phyloP scores from a whole-genome alignment of 306 rosid species.

The Sindora glabra region DNA sequence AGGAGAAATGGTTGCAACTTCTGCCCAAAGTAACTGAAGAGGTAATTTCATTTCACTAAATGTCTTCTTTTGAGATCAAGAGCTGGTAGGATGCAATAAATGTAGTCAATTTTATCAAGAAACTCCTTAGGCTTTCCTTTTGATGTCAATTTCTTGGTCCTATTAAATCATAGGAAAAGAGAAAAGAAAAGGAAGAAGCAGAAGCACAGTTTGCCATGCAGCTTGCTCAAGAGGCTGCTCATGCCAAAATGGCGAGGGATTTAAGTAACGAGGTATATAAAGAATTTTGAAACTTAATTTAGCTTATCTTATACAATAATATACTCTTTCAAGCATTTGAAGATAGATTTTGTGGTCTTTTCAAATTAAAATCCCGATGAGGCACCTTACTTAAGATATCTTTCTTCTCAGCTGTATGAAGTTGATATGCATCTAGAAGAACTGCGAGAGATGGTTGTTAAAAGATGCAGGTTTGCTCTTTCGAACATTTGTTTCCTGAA shows the following conservation, averaged over 20 bases:
- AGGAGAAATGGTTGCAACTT: constrained; percentile 88
- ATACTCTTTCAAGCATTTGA: not conserved
- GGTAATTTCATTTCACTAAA: constrained; percentile 31
- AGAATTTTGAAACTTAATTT: constrained; percentile 11
- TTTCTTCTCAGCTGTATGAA: constrained; percentile 63
- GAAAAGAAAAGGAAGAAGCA: constrained; percentile 75
- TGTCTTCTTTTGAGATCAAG: not conserved
- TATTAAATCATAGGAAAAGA: constrained; percentile 54
- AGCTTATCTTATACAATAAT: too few species aligned
- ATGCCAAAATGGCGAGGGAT: constrained; percentile 76
- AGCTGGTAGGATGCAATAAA: not conserved
- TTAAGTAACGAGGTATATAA: constrained; percentile 57
- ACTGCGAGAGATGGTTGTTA: constrained; percentile 68
- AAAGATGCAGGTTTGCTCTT: constrained; percentile 67
- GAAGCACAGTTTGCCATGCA: constrained; percentile 64
- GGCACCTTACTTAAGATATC: not conserved
- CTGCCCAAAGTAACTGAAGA: constrained; percentile 83
- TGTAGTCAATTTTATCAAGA: not conserved
- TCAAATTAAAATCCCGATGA: not conserved
- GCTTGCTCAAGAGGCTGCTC: constrained; percentile 78
- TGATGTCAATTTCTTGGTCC: not conserved
- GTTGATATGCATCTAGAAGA: constrained; percentile 69
- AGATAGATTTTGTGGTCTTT: not conserved
- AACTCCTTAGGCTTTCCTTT: not conserved
- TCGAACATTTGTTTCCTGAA: not conserved